Evolutionary conservation across 139 green algal species (phyloP), one percentile per base, ranked within the genome.

Genomic region (Gonium pectorale): DNA sequence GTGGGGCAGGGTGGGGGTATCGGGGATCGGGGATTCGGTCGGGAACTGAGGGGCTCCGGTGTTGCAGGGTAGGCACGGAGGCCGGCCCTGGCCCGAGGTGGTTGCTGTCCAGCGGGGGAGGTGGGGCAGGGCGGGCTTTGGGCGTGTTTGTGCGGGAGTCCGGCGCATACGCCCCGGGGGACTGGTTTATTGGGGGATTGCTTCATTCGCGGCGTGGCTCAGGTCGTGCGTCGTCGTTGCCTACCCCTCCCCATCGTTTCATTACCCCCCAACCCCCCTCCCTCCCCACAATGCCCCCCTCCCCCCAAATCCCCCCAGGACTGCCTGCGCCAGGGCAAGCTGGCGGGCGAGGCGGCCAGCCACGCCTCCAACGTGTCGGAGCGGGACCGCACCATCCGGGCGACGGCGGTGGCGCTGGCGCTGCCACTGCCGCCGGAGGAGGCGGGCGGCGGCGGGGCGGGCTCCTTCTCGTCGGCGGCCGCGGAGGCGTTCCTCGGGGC

Each of bases 341-440:
- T 97, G 79, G 59, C 78, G 15, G 94, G 94, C 3, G 92, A 95
- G 64, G 86, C 89, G 5, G 84, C 93, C n/a, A 86, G 89, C 17
- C 86, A 97, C 63, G 67, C 51, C 0, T 66, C 78, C 51, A 89
- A 90, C 56, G 0, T 90, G 24, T 40, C 51, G 17, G 94, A 95
- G 11, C 82, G 91, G 13, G 90, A 97, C 63, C 46, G 72, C 0
- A 91, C 91, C 79, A 68, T 97, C 43, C 56, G 81, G 1, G 80
- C 79, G 7, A 67, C 86, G 1, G 88, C 84, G 22, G 63, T 46
- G 40, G 59, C 56, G 5, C 74, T 86, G 52, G 31, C 33, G 62
- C 37, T 91, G 41, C 46, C 54, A n/a, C 60, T 88, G 77, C 78
- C 69, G 29, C 49, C 46, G 7, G 51, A n/a, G 54, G 17, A 26